Evolutionary conservation across 1,284 basidiomycete species (phyloP).

Genomic region (Puccinia triticina): DNA sequence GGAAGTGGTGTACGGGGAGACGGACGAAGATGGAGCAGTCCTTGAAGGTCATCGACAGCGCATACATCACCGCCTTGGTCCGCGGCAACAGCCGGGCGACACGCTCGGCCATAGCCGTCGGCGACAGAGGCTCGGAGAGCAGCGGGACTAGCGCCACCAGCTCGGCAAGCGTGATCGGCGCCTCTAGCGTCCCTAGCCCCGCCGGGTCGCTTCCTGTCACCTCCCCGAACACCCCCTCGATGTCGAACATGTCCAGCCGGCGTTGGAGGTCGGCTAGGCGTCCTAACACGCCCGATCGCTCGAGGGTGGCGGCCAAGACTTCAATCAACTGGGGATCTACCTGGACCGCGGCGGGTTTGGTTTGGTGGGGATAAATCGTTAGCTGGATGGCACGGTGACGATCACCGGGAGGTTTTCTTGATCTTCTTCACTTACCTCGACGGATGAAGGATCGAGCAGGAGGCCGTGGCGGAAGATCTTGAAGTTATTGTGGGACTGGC

Average conservation of each 20-base stretch:
- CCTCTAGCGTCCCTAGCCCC: background rate
- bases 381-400: too few relatives aligned
- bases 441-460: constrained; percentile 14
- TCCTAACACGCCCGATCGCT: constrained; percentile 5
- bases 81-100: background rate
- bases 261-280: constrained; percentile 21
- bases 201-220: background rate
- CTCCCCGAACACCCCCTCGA: constrained; percentile 27
- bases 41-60: constrained; percentile 42
- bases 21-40: constrained; percentile 48
- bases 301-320: background rate
- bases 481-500: constrained; percentile 40
- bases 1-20: background rate
- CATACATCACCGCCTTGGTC: constrained; percentile 28
- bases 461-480: constrained; percentile 23
- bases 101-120: background rate
- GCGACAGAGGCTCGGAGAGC: background rate
- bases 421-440: background rate
- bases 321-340: constrained; percentile 31
- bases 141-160: constrained; percentile 6
- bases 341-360: background rate
- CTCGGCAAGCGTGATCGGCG: constrained; percentile 19
- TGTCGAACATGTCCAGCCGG: constrained; percentile 28
- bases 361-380: too few relatives aligned
- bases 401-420: too few relatives aligned